Percentiles rank a stretch among this genome's conserved stretches.
Evolutionary conservation across 768 basidiomycete genomes (phyloP).

Genomic region (Suillus ampliporus): DNA sequence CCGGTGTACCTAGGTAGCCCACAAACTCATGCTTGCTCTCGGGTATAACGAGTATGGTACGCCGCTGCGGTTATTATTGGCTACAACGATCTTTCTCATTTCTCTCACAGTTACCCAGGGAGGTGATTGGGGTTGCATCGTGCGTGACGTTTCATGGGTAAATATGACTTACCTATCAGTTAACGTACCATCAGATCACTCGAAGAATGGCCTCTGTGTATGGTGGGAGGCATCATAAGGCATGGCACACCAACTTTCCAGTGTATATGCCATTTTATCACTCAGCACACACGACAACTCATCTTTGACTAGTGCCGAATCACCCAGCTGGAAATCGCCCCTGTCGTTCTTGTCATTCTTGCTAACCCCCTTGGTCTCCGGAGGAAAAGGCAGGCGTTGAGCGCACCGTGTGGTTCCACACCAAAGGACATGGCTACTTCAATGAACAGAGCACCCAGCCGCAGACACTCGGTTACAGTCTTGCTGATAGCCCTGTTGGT

Average conservation of each 20-base stretch:
- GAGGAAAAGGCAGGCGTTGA: constrained; percentile 32
- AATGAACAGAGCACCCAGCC: constrained; percentile 47
- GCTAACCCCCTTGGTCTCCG: constrained; percentile 33
- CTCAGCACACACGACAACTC: neutral
- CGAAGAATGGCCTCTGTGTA: constrained; percentile 39
- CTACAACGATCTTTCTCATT: neutral
- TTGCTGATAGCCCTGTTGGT: constrained; percentile 64
- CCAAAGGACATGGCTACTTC: constrained; percentile 37
- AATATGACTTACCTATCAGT: neutral
- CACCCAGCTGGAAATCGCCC: constrained; percentile 33
- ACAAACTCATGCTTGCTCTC: constrained; percentile 55
- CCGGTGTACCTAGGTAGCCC: constrained; percentile 39
- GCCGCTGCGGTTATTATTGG: neutral
- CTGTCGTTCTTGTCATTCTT: constrained; percentile 33
- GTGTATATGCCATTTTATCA: constrained; percentile 36
- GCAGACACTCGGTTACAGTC: constrained; percentile 57
- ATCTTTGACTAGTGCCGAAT: constrained; percentile 21
- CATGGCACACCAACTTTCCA: constrained; percentile 57
- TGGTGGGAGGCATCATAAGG: constrained; percentile 50
- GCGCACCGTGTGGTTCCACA: constrained; percentile 23
- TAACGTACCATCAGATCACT: constrained; percentile 37
- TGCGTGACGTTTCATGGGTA: constrained; percentile 23
- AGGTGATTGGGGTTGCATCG: constrained; percentile 52
- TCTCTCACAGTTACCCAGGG: constrained; percentile 48
- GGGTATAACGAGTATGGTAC: constrained; percentile 31